phyloP scores from a whole-genome alignment of 2,329 filamentous ascomycete species.

The Exophiala calicioides region DNA sequence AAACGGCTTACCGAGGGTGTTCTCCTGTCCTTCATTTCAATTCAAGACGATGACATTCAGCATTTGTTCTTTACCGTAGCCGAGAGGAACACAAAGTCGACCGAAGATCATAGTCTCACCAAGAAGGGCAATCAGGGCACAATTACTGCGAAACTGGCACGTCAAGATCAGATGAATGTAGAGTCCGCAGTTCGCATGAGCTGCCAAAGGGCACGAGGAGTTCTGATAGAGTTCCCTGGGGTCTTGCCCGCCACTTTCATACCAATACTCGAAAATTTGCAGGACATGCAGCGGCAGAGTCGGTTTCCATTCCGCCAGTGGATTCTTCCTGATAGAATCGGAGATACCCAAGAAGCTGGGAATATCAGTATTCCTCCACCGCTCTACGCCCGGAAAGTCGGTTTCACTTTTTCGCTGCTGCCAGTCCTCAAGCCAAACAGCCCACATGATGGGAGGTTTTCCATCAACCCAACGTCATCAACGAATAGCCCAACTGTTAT shows the following conservation, averaged over 20 bases:
- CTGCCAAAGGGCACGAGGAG: conserved; percentile 2
- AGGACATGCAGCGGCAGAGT: conserved; percentile 17
- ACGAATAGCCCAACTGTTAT: conserved; percentile 1
- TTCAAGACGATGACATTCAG: conserved; percentile 4
- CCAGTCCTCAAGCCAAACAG: conserved; percentile 15
- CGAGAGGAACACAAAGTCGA: conserved; percentile 8
- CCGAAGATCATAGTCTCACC: conserved; percentile 9
- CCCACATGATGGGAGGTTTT: too few species aligned
- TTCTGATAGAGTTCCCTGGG: conserved; percentile 18
- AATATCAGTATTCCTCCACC: conserved; percentile 47
- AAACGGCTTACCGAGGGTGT: conserved; percentile 13
- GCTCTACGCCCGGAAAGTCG: conserved; percentile 50
- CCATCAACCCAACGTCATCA: conserved; percentile 7
- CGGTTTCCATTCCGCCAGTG: conserved; percentile 35
- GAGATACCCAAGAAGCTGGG: conserved; percentile 7
- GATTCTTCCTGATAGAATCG: conserved; percentile 12
- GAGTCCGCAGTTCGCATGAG: conserved; percentile 4
- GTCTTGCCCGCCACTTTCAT: conserved; percentile 14
- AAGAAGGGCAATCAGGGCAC: conserved; percentile 7
- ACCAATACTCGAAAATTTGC: conserved; percentile 16
- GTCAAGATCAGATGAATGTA: conserved; percentile 7
- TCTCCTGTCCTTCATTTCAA: conserved; percentile 14
- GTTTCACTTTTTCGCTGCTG: conserved; percentile 54
- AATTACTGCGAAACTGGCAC: conserved; percentile 12
- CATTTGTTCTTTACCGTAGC: conserved; percentile 14